phyloP scores from a whole-genome alignment of 2,329 filamentous ascomycete genomes.

The Aspergillus pseudonomiae region DNA sequence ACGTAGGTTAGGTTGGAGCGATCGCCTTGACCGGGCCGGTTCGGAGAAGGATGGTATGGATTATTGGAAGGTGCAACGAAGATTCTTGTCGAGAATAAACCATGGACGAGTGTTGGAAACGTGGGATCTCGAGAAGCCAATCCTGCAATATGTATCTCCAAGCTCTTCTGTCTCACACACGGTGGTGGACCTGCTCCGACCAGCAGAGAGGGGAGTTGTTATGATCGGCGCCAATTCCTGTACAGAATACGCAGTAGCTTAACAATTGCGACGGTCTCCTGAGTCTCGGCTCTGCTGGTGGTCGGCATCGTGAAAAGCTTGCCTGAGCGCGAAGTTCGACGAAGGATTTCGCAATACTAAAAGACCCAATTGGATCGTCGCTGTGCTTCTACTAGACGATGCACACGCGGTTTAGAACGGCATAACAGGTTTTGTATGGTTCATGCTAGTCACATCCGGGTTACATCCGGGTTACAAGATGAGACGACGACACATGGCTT shows the following conservation, averaged over 20 bases:
- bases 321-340: background rate
- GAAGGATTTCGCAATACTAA: background rate
- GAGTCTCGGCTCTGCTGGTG: background rate
- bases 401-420: background rate
- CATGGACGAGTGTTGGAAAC: background rate
- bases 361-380: background rate
- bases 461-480: background rate
- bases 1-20: background rate
- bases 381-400: background rate
- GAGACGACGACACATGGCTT: background rate
- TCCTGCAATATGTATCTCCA: background rate
- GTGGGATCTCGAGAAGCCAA: background rate
- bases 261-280: no score
- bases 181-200: no score
- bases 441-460: background rate
- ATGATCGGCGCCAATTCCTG: background rate
- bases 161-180: background rate
- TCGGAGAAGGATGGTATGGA: background rate
- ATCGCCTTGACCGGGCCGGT: background rate
- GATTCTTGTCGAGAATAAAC: background rate
- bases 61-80: background rate
- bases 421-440: background rate
- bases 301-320: background rate
- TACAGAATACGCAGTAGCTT: background rate
- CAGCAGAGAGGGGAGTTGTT: no score